A percentile compares a stretch with the other conserved stretches of the same genome.
Evolutionary conservation across 2,329 filamentous ascomycete genomes (phyloP).

Genomic region (Didymella lethalis): DNA sequence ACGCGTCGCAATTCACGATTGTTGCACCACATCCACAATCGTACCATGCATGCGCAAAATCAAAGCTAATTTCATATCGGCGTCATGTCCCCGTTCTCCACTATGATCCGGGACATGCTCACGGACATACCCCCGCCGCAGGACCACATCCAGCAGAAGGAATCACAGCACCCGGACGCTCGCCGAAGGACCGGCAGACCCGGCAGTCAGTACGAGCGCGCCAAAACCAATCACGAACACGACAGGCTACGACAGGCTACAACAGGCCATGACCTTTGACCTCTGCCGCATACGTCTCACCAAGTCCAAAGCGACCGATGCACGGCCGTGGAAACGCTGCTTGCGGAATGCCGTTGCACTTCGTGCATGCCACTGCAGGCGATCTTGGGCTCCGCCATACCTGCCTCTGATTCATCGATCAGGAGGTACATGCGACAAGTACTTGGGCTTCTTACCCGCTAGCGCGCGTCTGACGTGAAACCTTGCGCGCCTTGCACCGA

Average conservation of each 20-base stretch:
- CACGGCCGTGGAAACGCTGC: slow-evolving; percentile 14
- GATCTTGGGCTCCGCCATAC: slow-evolving; percentile 13
- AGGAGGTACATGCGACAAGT: background rate
- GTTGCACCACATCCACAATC: slow-evolving; percentile 8
- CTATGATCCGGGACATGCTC: slow-evolving; percentile 9
- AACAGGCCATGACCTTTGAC: background rate
- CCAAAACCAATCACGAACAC: slow-evolving; percentile 4
- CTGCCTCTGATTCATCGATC: slow-evolving; percentile 9
- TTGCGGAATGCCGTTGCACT: slow-evolving; percentile 13
- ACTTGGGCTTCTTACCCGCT: slow-evolving; percentile 6
- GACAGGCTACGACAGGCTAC: background rate
- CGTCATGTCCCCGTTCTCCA: slow-evolving; percentile 16
- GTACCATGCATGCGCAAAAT: slow-evolving; percentile 11
- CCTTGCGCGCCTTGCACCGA: slow-evolving; percentile 17
- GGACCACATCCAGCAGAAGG: slow-evolving; percentile 5
- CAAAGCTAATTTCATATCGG: slow-evolving; percentile 14
- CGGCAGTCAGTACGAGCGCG: slow-evolving; percentile 13
- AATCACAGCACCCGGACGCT: slow-evolving; percentile 19
- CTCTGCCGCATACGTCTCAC: slow-evolving; percentile 22
- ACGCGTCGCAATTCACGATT: background rate
- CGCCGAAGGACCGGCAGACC: slow-evolving; percentile 15
- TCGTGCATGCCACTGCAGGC: slow-evolving; percentile 11
- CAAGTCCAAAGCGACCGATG: slow-evolving; percentile 11
- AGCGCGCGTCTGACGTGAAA: slow-evolving; percentile 7
- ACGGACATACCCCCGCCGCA: slow-evolving; percentile 17